Base-by-base conservation (phyloP, 164 flowering plant species). In the Protea cynaroides region DNA sequence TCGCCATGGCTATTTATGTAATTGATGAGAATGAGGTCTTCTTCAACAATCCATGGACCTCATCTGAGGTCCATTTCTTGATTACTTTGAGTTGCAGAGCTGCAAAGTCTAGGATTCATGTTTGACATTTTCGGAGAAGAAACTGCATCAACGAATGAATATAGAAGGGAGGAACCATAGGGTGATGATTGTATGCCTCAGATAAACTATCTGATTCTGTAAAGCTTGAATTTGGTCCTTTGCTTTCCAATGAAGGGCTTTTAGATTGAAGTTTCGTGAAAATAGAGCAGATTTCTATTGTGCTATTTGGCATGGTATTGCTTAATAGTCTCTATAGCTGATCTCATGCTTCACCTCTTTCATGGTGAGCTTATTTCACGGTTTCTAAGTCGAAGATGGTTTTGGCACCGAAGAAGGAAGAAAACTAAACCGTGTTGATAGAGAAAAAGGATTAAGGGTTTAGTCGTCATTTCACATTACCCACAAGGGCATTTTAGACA, bases 21-120 rank as follows among this genome's bases (percentile, higher is more conserved):
- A 76, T 81, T 76, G 62, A 79, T 74, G 66, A 89, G 89, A 40
- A 75, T 61, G n/a, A 64, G 61, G 67, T 89, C 96, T 71, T 89
- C 96, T 50, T 89, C 90, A 23, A 67, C 79, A 22, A 92, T 86
- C 96, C 96, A 89, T 7, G 90, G 85, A 18, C 96, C 96, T 72
- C 85, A 81, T 29, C 85, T 75, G 9, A 83, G 66, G 44, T 82
- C 89, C 78, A 68, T 63, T 21, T 72, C 76, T 46, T 75, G 74
- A 59, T 79, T 75, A 19, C 65, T 64, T 25, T 62, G 65, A 47
- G 62, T 58, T 69, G 49, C 63, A 62, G 76, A 50, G 56, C 44
- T 52, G 10, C 34, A 25, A 21, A 54, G 14, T 54, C 62, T 23
- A 12, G n/a, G n/a, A 60, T 72, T 74, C 9, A 81, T 63, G 71